Base-by-base conservation (phyloP, 495 filamentous ascomycete genomes). In the Lichina pygmaea region DNA sequence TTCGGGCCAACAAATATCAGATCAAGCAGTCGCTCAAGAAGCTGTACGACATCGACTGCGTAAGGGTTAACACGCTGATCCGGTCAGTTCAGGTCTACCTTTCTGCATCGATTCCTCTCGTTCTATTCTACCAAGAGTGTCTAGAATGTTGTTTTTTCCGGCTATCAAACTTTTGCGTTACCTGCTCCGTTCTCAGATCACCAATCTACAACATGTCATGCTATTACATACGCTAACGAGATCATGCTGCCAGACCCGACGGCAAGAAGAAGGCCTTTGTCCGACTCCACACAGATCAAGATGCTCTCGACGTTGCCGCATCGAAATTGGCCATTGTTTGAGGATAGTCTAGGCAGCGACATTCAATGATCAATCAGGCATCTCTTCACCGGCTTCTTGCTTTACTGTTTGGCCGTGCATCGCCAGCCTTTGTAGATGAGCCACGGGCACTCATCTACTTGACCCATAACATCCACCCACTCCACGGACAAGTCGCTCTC, bases 31-130 rank as follows among this genome's bases (percentile, higher is more conserved):
- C 89, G 50, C 70, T 99, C 52, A 99, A 99, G 83, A 93, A 86
- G 79, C 75, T 95, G 53, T 99, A 99, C 64, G 86, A 95, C 65
- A 86, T 99, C 52, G 84, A 93, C 58, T 78, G 73, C 57, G 69
- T 99, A 66, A 94, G 93, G 79, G 78, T 99, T 67, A 99, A 95
- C 73, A 95, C 89, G 51, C 76, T 99, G 49, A 83, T 99, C 68
- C 78, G 86, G 84, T 91, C 70, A 24, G 67, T 24, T 24, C 24
- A 24, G 24, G 24, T 24, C 24, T 24, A 24, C 24, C 4, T 24
- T 4, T 24, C 4, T 2, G 24, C 24, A 24, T 24, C 24, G 24
- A 24, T 24, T 24, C 24, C 24, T 24, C 24, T 2, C 24, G 4
- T 24, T 24, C 4, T 24, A 24, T 24, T 24, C 24, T 24, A 24